These are phyloP conservation scores for Neurospora sp. DNA, from an alignment of 2,329 filamentous ascomycete species.

Conservation along the genomic window DNA sequence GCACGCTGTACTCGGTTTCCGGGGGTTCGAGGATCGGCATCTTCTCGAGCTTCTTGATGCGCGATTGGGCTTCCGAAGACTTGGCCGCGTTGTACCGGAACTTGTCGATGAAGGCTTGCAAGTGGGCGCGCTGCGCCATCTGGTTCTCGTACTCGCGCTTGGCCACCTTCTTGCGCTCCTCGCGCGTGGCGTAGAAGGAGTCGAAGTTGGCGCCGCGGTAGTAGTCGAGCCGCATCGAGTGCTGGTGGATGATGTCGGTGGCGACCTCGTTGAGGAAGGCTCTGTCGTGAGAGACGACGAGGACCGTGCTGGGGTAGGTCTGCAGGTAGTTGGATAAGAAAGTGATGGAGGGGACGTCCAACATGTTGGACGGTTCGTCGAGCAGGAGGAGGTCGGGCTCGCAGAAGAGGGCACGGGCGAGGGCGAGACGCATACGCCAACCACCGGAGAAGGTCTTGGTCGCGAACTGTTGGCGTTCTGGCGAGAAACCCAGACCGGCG, in stretches of 20 bases:
- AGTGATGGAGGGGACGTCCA: conserved; percentile 99
- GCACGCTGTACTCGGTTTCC: conserved; percentile 88
- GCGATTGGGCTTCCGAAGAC: conserved; percentile 93
- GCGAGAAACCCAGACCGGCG: conserved; percentile 91
- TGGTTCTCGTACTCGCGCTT: conserved; percentile 98
- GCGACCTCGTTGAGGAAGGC: conserved; percentile 98
- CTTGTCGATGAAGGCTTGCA: conserved; percentile 98
- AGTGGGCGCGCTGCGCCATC: conserved; percentile 84
- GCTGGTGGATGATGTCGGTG: conserved; percentile 98
- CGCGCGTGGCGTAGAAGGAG: conserved; percentile 92
- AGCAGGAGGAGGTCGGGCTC: conserved; percentile 92
- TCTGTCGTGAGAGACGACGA: conserved; percentile 97
- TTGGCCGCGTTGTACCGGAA: conserved; percentile 99
- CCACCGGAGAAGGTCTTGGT: conserved; percentile 98
- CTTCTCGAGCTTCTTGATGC: conserved; percentile 97
- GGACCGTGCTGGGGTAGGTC: conserved; percentile 82
- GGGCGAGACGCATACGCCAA: conserved; percentile 96
- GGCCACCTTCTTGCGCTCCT: conserved; percentile 92
- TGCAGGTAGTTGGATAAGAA: conserved; percentile 96
- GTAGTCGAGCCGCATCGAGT: conserved; percentile 94
- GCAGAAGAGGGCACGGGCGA: conserved; percentile 93
- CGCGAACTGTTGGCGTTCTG: conserved; percentile 81
- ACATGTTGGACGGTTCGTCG: conserved; percentile 99
- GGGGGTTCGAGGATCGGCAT: conserved; percentile 89
- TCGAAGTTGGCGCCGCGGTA: conserved; percentile 97